A percentile compares a stretch with the other conserved stretches of the same genome.
These are phyloP conservation scores for Candida gorgasii DNA, from an alignment of 805 yeast species.

Conservation along the genomic window DNA sequence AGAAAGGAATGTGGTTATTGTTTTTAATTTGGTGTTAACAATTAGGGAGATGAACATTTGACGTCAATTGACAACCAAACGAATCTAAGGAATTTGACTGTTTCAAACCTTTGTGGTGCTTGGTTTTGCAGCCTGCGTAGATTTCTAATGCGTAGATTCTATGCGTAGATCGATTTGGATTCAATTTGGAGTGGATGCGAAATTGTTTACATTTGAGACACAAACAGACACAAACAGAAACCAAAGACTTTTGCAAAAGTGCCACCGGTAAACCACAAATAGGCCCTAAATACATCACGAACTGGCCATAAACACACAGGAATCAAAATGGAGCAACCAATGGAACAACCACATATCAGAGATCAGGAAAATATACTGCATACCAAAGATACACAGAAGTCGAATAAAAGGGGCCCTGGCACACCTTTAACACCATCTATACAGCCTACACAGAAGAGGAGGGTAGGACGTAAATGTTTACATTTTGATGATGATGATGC, in stretches of 20 bases:
- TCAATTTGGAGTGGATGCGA: not conserved
- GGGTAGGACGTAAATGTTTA: conserved; percentile 21
- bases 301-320: not conserved
- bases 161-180: not conserved
- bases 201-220: not conserved
- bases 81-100: too few species aligned
- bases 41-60: too few species aligned
- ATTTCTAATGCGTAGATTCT: not conserved
- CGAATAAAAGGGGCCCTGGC: conserved; percentile 32
- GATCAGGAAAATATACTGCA: not conserved
- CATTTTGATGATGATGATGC: conserved; percentile 9
- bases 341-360: not conserved
- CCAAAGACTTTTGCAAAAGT: not conserved
- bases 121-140: too few species aligned
- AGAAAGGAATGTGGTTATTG: too few species aligned
- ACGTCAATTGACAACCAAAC: too few species aligned
- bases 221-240: not conserved
- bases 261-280: not conserved
- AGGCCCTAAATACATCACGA: not conserved
- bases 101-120: too few species aligned
- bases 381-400: not conserved
- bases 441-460: conserved; percentile 15
- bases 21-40: not conserved
- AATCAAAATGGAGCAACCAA: not conserved
- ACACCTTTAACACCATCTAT: conserved; percentile 36